These are phyloP conservation scores for Blastobotrys malaysiensis DNA, from an alignment of 1,139 yeast species.

Conservation along the genomic window DNA sequence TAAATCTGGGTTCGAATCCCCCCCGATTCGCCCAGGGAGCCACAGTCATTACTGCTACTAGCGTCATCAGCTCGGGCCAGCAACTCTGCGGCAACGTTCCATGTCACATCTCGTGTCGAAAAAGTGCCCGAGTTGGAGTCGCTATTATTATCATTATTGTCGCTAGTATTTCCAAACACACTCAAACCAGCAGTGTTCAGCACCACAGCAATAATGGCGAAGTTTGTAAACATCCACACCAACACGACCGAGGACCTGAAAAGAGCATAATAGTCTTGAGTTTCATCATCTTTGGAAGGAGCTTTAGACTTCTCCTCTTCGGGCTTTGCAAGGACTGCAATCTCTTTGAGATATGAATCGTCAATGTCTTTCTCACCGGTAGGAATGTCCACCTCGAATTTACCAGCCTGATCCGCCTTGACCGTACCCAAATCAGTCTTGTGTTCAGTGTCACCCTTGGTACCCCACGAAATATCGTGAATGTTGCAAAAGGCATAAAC, in stretches of 20 bases:
- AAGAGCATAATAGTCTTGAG: conserved; percentile 65
- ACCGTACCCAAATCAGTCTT: conserved; percentile 67
- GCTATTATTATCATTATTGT: conserved; percentile 19
- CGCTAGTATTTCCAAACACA: conserved; percentile 18
- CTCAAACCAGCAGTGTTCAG: conserved; percentile 60
- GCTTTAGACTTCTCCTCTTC: conserved; percentile 25
- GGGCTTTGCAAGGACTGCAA: conserved; percentile 26
- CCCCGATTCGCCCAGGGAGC: conserved; percentile 22
- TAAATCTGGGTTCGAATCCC: conserved; percentile 40
- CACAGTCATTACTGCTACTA: conserved; percentile 16
- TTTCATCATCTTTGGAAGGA: conserved; percentile 19
- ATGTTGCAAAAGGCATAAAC: conserved; percentile 82
- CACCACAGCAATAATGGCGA: conserved; percentile 60
- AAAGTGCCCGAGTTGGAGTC: conserved; percentile 14
- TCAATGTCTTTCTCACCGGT: conserved; percentile 60
- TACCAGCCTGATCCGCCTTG: conserved; percentile 48
- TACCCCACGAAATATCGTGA: conserved; percentile 87
- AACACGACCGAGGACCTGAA: conserved; percentile 75
- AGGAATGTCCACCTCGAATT: conserved; percentile 59
- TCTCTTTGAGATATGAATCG: conserved; percentile 45
- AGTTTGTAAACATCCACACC: conserved; percentile 69
- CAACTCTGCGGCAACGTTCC: conserved; percentile 9
- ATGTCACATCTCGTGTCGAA: background rate
- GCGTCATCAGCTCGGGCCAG: conserved; percentile 13
- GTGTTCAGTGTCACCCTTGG: conserved; percentile 63